Conservation (phyloP, 83 land plant genomes). For the Diphasiastrum complanatum region DNA sequence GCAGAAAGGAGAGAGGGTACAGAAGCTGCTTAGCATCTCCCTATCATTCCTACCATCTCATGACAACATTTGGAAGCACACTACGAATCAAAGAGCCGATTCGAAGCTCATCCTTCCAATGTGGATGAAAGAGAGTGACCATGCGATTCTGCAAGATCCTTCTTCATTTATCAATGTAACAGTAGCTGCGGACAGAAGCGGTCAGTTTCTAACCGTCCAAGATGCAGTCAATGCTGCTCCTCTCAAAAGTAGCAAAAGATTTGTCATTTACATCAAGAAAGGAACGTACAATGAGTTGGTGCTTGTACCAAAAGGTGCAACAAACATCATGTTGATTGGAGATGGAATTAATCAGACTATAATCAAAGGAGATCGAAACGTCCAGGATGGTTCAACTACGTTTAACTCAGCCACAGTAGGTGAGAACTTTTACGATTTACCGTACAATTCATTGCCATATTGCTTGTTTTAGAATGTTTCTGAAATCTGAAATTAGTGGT, state of each 20-base stretch:
- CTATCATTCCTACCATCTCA: too few relatives aligned
- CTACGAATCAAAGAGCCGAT: not conserved
- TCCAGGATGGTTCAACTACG: not conserved
- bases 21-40: too few relatives aligned
- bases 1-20: too few relatives aligned
- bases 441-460: too few relatives aligned
- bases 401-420: not conserved
- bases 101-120: not conserved
- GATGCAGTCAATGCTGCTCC: constrained; percentile 37
- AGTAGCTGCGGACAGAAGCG: constrained; percentile 52
- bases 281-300: constrained; percentile 45
- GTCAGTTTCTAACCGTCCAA: constrained; percentile 36
- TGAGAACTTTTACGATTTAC: not conserved
- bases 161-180: constrained; percentile 16
- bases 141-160: constrained; percentile 18
- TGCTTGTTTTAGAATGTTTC: too few relatives aligned
- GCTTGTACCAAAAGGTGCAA: constrained; percentile 23
- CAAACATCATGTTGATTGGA: constrained; percentile 39
- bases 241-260: constrained; percentile 10
- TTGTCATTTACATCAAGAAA: constrained; percentile 37
- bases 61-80: too few relatives aligned
- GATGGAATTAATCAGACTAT: constrained; percentile 44
- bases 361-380: constrained; percentile 30
- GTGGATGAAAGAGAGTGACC: constrained; percentile 5
- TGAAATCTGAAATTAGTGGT: not conserved